Percentiles rank a stretch among this genome's conserved stretches.
Evolutionary conservation across 768 basidiomycete genomes (phyloP).

Genomic region (Leucocoprinus sp.): DNA sequence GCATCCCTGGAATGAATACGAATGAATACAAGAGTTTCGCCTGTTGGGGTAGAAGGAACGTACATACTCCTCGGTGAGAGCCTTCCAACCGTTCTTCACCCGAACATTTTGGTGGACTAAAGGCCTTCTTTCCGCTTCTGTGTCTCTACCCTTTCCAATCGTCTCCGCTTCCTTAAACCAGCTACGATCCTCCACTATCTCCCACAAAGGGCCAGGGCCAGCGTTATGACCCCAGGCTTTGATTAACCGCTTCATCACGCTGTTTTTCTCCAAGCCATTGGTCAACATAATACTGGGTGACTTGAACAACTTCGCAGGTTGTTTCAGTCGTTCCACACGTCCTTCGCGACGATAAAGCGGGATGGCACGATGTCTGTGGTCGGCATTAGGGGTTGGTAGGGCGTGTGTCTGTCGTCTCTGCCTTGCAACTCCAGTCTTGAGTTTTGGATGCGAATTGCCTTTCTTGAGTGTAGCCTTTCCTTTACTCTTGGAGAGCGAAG

Average conservation of each 20-base stretch:
- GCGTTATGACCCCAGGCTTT: constrained; percentile 71
- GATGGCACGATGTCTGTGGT: constrained; percentile 67
- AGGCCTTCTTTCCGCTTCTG: constrained; percentile 49
- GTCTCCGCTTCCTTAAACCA: constrained; percentile 63
- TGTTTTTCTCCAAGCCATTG: constrained; percentile 44
- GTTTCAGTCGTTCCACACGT: constrained; percentile 52
- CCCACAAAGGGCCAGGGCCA: constrained; percentile 73
- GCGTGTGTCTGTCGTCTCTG: constrained; percentile 45
- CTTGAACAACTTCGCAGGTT: constrained; percentile 42
- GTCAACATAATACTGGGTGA: constrained; percentile 35
- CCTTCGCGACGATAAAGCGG: constrained; percentile 46
- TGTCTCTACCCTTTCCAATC: constrained; percentile 25
- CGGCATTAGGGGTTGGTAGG: constrained; percentile 55
- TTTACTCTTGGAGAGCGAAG: constrained; percentile 21
- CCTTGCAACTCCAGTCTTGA: constrained; percentile 12
- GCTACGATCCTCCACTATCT: constrained; percentile 65
- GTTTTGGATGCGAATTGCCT: constrained; percentile 11
- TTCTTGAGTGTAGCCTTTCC: constrained; percentile 19
- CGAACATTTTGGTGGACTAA: constrained; percentile 42
- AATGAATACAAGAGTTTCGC: constrained; percentile 9
- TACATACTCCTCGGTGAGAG: constrained; percentile 43
- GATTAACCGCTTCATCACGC: constrained; percentile 47
- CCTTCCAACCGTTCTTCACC: constrained; percentile 36
- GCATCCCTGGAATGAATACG: constrained; percentile 38
- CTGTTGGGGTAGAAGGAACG: constrained; percentile 11